Conservation (phyloP, 2,329 filamentous ascomycete species). For the Ophiostoma tasmaniense region DNA sequence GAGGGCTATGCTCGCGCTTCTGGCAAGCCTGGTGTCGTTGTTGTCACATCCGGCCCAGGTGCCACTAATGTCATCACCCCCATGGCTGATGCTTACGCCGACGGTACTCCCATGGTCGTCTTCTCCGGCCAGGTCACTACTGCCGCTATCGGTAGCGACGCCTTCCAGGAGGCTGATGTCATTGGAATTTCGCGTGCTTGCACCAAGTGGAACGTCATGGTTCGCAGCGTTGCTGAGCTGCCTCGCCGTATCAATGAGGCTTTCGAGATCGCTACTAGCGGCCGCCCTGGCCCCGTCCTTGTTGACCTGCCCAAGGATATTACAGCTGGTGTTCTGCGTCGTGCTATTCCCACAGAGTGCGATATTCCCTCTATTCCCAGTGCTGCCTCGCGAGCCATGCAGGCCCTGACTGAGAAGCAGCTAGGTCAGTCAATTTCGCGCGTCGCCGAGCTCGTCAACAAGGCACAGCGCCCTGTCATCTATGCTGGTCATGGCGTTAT, state of each 20-base stretch:
- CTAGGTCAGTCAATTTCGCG: conserved; percentile 65
- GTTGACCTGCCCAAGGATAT: conserved; percentile 96
- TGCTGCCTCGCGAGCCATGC: conserved; percentile 73
- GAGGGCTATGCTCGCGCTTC: conserved; percentile 92
- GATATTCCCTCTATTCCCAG: conserved; percentile 73
- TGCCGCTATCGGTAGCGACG: conserved; percentile 83
- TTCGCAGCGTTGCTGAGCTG: conserved; percentile 88
- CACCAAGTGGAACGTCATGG: conserved; percentile 99
- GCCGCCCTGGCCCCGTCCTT: conserved; percentile 85
- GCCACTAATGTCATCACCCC: conserved; percentile 95
- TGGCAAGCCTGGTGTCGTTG: conserved; percentile 87
- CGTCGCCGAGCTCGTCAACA: conserved; percentile 74
- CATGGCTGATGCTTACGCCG: conserved; percentile 90
- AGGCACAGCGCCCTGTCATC: conserved; percentile 87
- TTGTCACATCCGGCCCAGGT: conserved; percentile 93
- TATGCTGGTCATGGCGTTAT: conserved; percentile 91
- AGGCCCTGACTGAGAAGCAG: conserved; percentile 63
- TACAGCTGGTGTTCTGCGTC: conserved; percentile 73
- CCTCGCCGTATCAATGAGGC: conserved; percentile 93
- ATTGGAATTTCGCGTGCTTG: conserved; percentile 89
- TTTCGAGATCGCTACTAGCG: conserved; percentile 93
- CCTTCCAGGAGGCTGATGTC: conserved; percentile 94
- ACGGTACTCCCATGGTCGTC: conserved; percentile 92
- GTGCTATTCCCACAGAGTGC: conserved; percentile 69
- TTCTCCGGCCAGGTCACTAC: conserved; percentile 92